Evolutionary conservation across 1,284 basidiomycete genomes (phyloP), one percentile per base, ranked within the genome.

Genomic region (Hemileia vastatrix): DNA sequence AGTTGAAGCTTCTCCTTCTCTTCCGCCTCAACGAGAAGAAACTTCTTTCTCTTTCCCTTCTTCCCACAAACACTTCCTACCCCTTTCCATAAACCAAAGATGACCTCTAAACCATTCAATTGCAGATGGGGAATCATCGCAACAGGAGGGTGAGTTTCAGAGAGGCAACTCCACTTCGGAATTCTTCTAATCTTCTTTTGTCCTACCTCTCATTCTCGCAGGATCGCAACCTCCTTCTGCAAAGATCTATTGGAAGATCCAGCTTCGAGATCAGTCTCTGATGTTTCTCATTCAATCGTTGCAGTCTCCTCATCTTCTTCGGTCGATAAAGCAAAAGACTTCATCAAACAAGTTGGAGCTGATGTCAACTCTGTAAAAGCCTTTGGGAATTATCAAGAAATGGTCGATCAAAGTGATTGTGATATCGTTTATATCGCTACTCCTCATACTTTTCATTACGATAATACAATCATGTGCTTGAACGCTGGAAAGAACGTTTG

Each of bases 361-460:
- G 65, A 81, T 15, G 79, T 83, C 68, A 71, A 77, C 43, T 74
- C 75, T 23, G 83, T 84, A 69, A 86, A 84, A 70, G 83, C 84
- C 3, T 90, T 85, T 67, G 88, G 87, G 15, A 82, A 80, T 19
- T 94, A 95, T 71, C 81, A 83, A 55, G 85, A 86, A 61, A 83
- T 94, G 1, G 90, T 84, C 68, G 78, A 80, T 11, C 86, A 91
- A 72, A 78, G 80, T 66, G 84, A 86, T 49, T 64, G 81, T 67
- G 67, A 79, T 52, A 77, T 66, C 47, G 51, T 65, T 33, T 63
- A 80, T 63, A 21, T 71, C 83, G 87, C 87, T n/a, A 92, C 90
- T 0, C 91, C 90, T 4, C 88, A 93, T 73, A 87, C 87, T 0
- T 80, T 81, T 65, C 91, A 95, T 78, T 90, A 90, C 73, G 79